Percentiles rank a stretch among this genome's conserved stretches.
These are phyloP conservation scores for Caloboletus inedulis DNA, from an alignment of 1,284 basidiomycete species.

Conservation along the genomic window DNA sequence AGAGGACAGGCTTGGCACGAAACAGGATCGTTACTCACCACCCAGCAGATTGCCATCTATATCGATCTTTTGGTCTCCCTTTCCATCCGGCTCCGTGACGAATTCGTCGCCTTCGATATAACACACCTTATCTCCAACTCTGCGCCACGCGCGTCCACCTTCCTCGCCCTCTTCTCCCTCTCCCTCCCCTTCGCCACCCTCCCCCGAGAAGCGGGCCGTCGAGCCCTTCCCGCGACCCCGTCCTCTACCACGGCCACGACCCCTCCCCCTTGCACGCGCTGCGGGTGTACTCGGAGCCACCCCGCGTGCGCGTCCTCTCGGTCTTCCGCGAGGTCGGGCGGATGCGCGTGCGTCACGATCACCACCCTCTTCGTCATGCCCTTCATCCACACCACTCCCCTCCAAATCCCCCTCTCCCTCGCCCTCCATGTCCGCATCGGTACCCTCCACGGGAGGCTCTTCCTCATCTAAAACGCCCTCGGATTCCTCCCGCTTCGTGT, in stretches of 20 bases:
- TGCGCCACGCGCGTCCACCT: slow-evolving; percentile 66
- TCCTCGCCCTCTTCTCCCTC: slow-evolving; percentile 43
- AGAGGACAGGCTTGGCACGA: not conserved
- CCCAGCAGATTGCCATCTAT: slow-evolving; percentile 79
- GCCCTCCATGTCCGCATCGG: slow-evolving; percentile 34
- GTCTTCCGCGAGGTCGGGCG: slow-evolving; percentile 32
- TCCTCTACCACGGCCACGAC: slow-evolving; percentile 39
- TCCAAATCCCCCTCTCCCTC: slow-evolving; percentile 31
- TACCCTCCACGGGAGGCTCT: slow-evolving; percentile 33
- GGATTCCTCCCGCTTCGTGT: slow-evolving; percentile 34
- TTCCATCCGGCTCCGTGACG: slow-evolving; percentile 77
- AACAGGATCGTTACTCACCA: slow-evolving; percentile 48
- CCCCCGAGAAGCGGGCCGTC: slow-evolving; percentile 48
- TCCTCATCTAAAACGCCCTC: slow-evolving; percentile 33
- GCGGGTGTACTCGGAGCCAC: slow-evolving; percentile 23
- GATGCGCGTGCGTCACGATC: slow-evolving; percentile 20
- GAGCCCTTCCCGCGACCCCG: slow-evolving; percentile 36
- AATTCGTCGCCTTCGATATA: slow-evolving; percentile 88
- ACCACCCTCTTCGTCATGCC: slow-evolving; percentile 25
- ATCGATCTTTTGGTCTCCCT: slow-evolving; percentile 92
- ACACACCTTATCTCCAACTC: slow-evolving; percentile 74
- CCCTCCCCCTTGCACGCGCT: slow-evolving; percentile 38
- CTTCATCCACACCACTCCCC: slow-evolving; percentile 23
- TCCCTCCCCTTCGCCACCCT: slow-evolving; percentile 48
- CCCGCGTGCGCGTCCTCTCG: slow-evolving; percentile 32